Base-by-base conservation (phyloP, 306 rosid species). In the Cicer judaicum region DNA sequence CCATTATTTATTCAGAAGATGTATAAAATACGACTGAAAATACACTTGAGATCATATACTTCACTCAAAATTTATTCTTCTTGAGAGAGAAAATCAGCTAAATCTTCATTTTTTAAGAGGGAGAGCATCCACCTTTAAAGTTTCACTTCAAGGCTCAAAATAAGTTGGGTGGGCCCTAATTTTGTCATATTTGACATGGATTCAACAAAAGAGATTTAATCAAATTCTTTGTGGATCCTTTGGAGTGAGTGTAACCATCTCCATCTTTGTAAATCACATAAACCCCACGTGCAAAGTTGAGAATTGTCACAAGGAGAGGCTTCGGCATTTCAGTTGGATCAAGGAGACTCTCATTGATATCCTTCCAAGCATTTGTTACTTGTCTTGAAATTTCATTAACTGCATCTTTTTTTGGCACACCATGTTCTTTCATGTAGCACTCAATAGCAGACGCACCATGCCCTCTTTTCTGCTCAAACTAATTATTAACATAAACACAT, bases 391-490 rank as follows among this genome's bases (percentile, higher is more conserved):
- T 43, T 18, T 57, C 52, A 1, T 46, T 5, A 57, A 57, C 10
- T 34, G 69, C 62, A 1, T 68, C 61, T 46, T 68, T 0, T 44
- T 49, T 77, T 12, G 63, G 46, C 7, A 24, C 64, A 16, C 54
- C 54, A 38, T 68, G 6, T 68, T 77, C 13, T 0, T 57, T 68
- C 62, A 77, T 77, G 29, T 77, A 77, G 2, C 81, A 77, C 6
- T 77, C 75, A 11, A 77, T 7, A 46, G 48, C 24, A 68, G 81
- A 77, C 2, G 29, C 81, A 57, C 10, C 62, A 7, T 77, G 81
- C 12, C 75, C 81, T 67, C 80, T 64, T 50, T 64, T 1, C 14
- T 64, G 49, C 36, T 64, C 69, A 64, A 64, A 64, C 68, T 62
- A 62, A 61, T 61, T 1, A 61, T 61, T 1, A 38, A 38, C 3